Evolutionary conservation across 1,284 basidiomycete genomes (phyloP).

Genomic region (Marasmius fiardii): DNA sequence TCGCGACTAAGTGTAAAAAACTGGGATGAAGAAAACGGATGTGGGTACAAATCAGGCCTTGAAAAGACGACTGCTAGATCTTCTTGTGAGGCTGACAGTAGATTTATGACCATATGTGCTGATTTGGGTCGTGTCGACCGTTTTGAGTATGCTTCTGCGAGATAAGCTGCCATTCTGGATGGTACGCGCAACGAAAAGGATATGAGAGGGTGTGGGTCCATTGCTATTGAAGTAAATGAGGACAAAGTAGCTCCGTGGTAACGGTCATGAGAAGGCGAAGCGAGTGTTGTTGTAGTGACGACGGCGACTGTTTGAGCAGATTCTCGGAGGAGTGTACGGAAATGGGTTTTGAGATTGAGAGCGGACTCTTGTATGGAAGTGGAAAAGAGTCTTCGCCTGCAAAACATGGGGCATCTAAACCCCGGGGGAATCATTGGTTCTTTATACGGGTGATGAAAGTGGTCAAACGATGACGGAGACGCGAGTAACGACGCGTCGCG

Average conservation of each 20-base stretch:
- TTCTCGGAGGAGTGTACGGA: constrained; percentile 46
- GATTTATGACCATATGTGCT: constrained; percentile 63
- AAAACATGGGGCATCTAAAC: not conserved
- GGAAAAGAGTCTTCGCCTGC: not conserved
- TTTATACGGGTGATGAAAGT: not conserved
- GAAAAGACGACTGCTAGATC: constrained; percentile 58
- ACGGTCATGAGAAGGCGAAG: constrained; percentile 7
- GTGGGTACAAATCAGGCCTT: constrained; percentile 56
- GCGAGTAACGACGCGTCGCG: no score
- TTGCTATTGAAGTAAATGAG: constrained; percentile 87
- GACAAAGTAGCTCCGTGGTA: constrained; percentile 90
- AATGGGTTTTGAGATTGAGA: constrained; percentile 13
- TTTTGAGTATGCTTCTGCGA: constrained; percentile 26
- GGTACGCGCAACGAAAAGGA: constrained; percentile 88
- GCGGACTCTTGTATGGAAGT: not conserved
- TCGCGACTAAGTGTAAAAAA: constrained; percentile 42
- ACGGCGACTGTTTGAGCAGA: constrained; percentile 64
- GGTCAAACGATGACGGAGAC: no score
- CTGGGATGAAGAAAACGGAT: constrained; percentile 45
- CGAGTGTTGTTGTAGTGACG: constrained; percentile 39
- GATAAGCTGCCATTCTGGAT: constrained; percentile 75
- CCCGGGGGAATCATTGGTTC: not conserved
- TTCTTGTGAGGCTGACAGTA: constrained; percentile 62
- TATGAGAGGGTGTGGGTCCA: constrained; percentile 84
- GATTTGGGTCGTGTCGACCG: not conserved